A percentile compares a stretch with the other conserved stretches of the same genome.
Conservation (phyloP, 306 rosid genomes). For the Ormosia emarginata region DNA sequence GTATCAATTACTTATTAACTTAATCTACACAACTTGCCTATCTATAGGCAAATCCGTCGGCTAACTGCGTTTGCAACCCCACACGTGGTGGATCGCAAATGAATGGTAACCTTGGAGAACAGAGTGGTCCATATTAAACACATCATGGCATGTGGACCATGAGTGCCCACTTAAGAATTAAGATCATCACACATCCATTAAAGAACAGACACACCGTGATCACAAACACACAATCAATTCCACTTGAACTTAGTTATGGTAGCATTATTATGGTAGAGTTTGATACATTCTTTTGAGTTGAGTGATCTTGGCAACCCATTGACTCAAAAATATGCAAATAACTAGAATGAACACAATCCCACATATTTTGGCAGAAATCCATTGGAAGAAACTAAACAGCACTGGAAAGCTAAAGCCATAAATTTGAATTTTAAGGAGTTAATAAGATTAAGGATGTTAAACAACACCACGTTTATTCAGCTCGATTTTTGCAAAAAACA, state of each 20-base stretch:
- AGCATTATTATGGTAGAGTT: background rate
- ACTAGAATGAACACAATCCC: background rate
- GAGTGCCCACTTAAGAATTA: slow-evolving; percentile 13
- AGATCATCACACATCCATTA: slow-evolving; percentile 21
- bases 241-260: background rate
- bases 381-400: background rate
- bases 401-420: background rate
- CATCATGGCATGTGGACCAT: slow-evolving; percentile 17
- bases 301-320: background rate
- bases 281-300: background rate
- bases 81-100: slow-evolving; percentile 17
- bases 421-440: background rate
- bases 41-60: background rate
- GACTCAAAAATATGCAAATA: background rate
- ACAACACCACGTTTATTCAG: too few relatives aligned
- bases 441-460: background rate
- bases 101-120: slow-evolving; percentile 17
- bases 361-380: background rate
- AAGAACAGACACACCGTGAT: background rate
- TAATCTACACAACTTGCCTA: slow-evolving; percentile 3
- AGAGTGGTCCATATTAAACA: slow-evolving; percentile 14
- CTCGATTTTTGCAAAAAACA: too few relatives aligned
- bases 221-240: slow-evolving; percentile 20
- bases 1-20: background rate
- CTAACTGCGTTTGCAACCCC: background rate